These are phyloP conservation scores for Calocera cornea DNA, from an alignment of 768 basidiomycete species.

Conservation along the genomic window DNA sequence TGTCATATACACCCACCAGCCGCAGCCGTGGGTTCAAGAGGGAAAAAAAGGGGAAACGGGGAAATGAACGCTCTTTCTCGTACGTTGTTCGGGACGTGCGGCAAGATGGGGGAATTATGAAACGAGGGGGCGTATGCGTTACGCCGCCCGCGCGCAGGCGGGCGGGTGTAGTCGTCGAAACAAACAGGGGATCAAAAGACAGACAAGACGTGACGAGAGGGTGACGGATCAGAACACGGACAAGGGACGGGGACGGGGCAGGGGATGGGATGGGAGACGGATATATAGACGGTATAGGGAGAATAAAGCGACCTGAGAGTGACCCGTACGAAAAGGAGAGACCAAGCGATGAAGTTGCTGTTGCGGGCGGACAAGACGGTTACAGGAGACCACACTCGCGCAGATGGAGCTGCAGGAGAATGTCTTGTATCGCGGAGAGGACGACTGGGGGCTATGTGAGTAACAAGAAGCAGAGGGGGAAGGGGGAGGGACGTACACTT, in stretches of 20 bases:
- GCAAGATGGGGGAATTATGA: not conserved
- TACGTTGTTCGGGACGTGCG: not conserved
- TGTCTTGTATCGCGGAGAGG: constrained; percentile 76
- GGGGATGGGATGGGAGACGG: not conserved
- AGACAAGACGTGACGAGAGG: not conserved
- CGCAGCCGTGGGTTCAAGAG: not conserved
- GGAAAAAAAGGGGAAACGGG: not conserved
- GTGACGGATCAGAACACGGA: not conserved
- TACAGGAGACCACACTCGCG: constrained; percentile 75
- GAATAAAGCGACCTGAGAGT: not conserved
- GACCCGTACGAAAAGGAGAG: not conserved
- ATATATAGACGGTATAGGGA: not conserved
- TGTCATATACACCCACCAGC: not conserved
- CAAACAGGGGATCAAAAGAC: not conserved
- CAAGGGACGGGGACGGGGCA: not conserved
- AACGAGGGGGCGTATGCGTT: too few relatives aligned
- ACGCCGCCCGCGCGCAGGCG: too few relatives aligned
- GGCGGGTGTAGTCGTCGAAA: too few relatives aligned
- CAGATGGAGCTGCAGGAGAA: constrained; percentile 70
- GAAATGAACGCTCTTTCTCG: not conserved
- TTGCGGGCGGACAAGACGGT: not conserved
- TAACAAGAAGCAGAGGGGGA: not conserved
- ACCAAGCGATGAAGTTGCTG: not conserved
- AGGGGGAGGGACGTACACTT: constrained; percentile 42
- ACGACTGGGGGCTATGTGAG: constrained; percentile 36